These are phyloP conservation scores for Maudiozyma turicensis DNA, from an alignment of 805 yeast species.

Conservation along the genomic window DNA sequence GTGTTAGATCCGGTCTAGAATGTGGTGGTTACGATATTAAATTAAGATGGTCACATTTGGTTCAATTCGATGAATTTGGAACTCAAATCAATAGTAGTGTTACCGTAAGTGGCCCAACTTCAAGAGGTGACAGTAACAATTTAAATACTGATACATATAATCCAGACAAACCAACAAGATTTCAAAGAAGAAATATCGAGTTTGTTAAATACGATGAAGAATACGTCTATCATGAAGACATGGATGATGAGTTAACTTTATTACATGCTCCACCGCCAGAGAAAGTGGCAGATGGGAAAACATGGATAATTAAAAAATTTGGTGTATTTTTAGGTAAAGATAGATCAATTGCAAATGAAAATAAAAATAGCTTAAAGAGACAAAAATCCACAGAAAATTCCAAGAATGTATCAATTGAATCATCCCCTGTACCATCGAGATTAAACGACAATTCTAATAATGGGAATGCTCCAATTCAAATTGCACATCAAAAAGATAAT, in stretches of 20 bases:
- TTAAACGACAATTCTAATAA: neutral
- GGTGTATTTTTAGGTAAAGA: constrained; percentile 51
- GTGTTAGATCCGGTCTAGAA: constrained; percentile 52
- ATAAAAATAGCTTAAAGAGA: constrained; percentile 12
- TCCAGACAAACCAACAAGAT: constrained; percentile 14
- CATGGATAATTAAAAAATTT: constrained; percentile 64
- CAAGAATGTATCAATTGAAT: neutral
- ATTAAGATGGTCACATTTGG: constrained; percentile 61
- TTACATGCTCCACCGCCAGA: constrained; percentile 40
- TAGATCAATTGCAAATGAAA: constrained; percentile 13
- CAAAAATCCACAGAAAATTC: neutral
- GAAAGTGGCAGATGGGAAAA: constrained; percentile 33
- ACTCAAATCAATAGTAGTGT: constrained; percentile 7
- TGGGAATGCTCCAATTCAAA: too few species aligned
- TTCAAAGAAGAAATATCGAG: constrained; percentile 61
- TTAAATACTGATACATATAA: neutral
- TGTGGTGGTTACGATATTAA: constrained; percentile 83
- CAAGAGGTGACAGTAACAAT: neutral
- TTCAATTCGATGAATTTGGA: constrained; percentile 41
- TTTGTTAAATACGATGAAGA: constrained; percentile 66
- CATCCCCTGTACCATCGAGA: neutral
- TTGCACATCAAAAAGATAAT: too few species aligned
- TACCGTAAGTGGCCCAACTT: neutral
- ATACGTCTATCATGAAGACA: constrained; percentile 74
- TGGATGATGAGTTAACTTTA: constrained; percentile 54